Evolutionary conservation across 192 early-diverging fungal genomes (phyloP), one percentile per base, ranked within the genome.

Genomic region (Dimargaris verticillata): DNA sequence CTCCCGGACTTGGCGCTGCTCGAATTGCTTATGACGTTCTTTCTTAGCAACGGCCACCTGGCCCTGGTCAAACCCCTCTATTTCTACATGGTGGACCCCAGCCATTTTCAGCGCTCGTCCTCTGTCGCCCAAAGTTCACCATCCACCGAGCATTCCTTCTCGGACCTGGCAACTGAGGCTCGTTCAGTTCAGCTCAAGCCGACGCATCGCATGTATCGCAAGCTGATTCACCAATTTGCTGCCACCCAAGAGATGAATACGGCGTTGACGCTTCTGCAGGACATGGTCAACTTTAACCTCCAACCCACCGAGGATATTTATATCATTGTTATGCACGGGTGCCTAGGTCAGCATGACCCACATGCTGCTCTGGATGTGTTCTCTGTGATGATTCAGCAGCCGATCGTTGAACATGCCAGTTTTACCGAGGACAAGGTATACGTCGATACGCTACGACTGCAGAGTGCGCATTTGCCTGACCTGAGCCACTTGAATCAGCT

Each of bases 211-310:
- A 28, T 42, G 2, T 58, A 38, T 33, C 55, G 55, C 15, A 18
- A 26, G 18, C 55, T 58, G 13, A 58, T 58, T 28, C 55, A 58
- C 55, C 55, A 58, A 22, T 58, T 58, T 17, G 25, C 55, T 13
- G 55, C 55, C 29, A 33, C 55, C 3, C 29, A 14, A 15, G 29
- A 58, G 6, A 38, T 58, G 55, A 14, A 28, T 22, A 58, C 29
- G 28, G 55, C 55, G 10, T 18, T 58, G 26, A 38, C 3, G 2
- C 14, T 58, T 4, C 41, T 58, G 29, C 28, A 58, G 38, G 55
- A 58, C 55, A 58, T 58, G 55, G 41, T 58, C 26, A 14, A 28
- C 29, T 58, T 38, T 28, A 28, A 58, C 41, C 41, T 58, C 17
- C 55, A 58, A 58, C 55, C 55, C 29, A 22, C 22, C 2, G 55